Conservation (phyloP, 2,329 filamentous ascomycete species). For the Aspergillus texensis region DNA sequence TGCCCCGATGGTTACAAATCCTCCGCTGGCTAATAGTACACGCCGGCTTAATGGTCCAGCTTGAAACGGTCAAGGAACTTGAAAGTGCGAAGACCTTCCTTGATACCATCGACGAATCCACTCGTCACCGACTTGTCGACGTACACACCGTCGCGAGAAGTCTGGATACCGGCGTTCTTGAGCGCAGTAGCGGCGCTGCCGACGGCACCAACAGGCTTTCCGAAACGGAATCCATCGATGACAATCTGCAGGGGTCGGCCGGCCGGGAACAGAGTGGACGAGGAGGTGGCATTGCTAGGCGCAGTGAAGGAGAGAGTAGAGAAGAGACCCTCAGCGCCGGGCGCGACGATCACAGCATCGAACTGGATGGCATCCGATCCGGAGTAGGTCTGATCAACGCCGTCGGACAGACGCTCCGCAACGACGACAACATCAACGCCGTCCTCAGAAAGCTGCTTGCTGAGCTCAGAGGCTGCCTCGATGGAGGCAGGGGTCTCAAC, state of each 20-base stretch:
- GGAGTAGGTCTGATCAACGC: constrained; percentile 67
- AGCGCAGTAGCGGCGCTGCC: constrained; percentile 50
- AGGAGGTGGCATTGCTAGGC: constrained; percentile 37
- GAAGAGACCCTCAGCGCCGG: constrained; percentile 60
- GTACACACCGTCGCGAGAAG: constrained; percentile 40
- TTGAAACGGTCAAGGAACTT: constrained; percentile 69
- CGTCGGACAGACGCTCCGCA: constrained; percentile 58
- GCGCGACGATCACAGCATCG: constrained; percentile 58
- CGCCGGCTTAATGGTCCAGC: constrained; percentile 48
- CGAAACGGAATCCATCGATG: constrained; percentile 65
- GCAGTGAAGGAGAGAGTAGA: constrained; percentile 24
- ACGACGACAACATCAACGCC: constrained; percentile 64
- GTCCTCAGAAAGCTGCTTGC: constrained; percentile 36
- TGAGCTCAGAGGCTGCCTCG: constrained; percentile 54
- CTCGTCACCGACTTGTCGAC: constrained; percentile 34
- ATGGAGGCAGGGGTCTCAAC: constrained; percentile 49
- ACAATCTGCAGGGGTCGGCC: constrained; percentile 67
- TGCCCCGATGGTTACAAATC: not conserved
- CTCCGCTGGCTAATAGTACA: not conserved
- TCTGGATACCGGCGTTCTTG: constrained; percentile 48
- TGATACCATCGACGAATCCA: constrained; percentile 50
- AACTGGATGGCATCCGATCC: constrained; percentile 57
- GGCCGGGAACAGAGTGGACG: constrained; percentile 64
- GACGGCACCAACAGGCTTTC: constrained; percentile 68
- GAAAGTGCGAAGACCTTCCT: constrained; percentile 63